Conservation (phyloP, 1,284 basidiomycete species). For the Marasmius sp. region DNA sequence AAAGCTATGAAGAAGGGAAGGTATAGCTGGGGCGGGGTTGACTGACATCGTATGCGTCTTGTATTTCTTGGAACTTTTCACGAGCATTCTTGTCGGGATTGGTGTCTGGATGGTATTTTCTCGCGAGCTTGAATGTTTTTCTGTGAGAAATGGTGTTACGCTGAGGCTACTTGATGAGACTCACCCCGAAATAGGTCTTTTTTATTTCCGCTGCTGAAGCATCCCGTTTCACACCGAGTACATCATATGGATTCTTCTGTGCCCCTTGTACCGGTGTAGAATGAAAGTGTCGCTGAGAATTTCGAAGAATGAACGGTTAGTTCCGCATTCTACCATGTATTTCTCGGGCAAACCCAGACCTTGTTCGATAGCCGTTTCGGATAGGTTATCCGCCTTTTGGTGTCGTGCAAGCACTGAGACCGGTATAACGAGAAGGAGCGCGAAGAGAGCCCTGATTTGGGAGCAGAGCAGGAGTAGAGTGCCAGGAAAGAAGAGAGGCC, state of each 20-base stretch:
- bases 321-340: not conserved
- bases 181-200: slow-evolving; percentile 92
- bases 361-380: slow-evolving; percentile 16
- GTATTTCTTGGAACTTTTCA: slow-evolving; percentile 96
- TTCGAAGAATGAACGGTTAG: slow-evolving; percentile 7
- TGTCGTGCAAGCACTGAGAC: slow-evolving; percentile 33
- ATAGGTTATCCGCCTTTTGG: slow-evolving; percentile 20
- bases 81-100: slow-evolving; percentile 91
- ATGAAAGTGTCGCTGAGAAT: slow-evolving; percentile 72
- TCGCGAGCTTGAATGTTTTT: slow-evolving; percentile 71
- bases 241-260: slow-evolving; percentile 89
- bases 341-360: slow-evolving; percentile 22
- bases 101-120: slow-evolving; percentile 98
- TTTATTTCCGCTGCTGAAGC: slow-evolving; percentile 91
- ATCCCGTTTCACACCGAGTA: slow-evolving; percentile 86
- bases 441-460: slow-evolving; percentile 27
- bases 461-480: slow-evolving; percentile 52
- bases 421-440: slow-evolving; percentile 43
- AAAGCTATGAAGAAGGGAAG: slow-evolving; percentile 17
- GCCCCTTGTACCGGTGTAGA: slow-evolving; percentile 55
- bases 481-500: slow-evolving; percentile 58
- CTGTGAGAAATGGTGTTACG: slow-evolving; percentile 9
- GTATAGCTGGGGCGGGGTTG: slow-evolving; percentile 10
- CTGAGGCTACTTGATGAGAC: slow-evolving; percentile 21
- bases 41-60: slow-evolving; percentile 91